phyloP scores from a whole-genome alignment of 805 yeast species.

The Myxozyma mucilagina region DNA sequence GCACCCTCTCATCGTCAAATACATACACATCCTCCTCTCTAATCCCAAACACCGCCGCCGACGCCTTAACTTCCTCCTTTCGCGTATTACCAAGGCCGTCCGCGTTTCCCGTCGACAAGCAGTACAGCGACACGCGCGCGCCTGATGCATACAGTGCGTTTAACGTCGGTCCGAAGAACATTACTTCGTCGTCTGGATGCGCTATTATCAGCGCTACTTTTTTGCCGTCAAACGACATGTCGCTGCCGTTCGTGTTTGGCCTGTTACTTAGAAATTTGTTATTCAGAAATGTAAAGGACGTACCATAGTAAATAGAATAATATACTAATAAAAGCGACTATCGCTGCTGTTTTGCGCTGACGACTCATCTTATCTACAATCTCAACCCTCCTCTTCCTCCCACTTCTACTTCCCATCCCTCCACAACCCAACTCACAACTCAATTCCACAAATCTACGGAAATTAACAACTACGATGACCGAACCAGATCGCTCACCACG shows the following conservation, averaged over 20 bases:
- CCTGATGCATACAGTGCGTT: constrained; percentile 44
- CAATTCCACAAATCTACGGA: background rate
- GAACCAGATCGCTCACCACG: too few relatives aligned
- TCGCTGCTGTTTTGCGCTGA: too few relatives aligned
- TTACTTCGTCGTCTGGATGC: constrained; percentile 98
- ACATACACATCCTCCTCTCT: constrained; percentile 45
- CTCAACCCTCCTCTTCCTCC: too few relatives aligned
- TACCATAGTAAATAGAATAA: too few relatives aligned
- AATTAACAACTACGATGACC: too few relatives aligned
- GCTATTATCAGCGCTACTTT: constrained; percentile 59
- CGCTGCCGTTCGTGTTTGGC: background rate
- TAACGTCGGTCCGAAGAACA: constrained; percentile 89
- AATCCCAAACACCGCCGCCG: constrained; percentile 58
- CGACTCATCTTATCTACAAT: too few relatives aligned
- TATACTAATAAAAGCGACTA: too few relatives aligned
- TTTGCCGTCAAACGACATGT: constrained; percentile 13
- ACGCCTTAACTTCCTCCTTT: constrained; percentile 55
- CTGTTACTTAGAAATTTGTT: too few relatives aligned
- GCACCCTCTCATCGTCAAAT: constrained; percentile 52
- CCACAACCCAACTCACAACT: too few relatives aligned
- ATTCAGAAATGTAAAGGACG: too few relatives aligned
- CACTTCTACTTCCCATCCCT: too few relatives aligned
- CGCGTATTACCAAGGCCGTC: constrained; percentile 71
- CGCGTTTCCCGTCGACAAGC: constrained; percentile 66
- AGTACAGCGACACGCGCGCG: constrained; percentile 24